phyloP scores from a whole-genome alignment of 2,329 filamentous ascomycete genomes.

The Aspergillus hiratsukae region DNA sequence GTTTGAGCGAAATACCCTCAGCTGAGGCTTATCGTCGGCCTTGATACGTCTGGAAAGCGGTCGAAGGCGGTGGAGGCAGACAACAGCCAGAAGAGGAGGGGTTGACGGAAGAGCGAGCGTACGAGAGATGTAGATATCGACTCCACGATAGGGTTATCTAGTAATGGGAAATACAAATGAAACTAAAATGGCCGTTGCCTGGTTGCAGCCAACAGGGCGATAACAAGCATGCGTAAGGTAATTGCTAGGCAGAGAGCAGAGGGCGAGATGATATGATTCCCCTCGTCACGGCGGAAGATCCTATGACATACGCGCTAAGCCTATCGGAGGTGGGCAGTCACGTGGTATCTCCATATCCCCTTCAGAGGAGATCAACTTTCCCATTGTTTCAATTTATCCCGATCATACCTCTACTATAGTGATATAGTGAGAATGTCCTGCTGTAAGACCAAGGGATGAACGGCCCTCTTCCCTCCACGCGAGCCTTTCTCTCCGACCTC shows the following conservation, averaged over 20 bases:
- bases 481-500: slow-evolving; percentile 63
- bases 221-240: not conserved
- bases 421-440: not conserved
- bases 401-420: no score
- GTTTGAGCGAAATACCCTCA: not conserved
- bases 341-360: slow-evolving; percentile 17
- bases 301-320: slow-evolving; percentile 35
- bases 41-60: not conserved
- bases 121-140: not conserved
- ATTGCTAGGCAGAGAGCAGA: not conserved
- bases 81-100: not conserved
- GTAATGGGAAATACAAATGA: slow-evolving; percentile 6
- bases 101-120: not conserved
- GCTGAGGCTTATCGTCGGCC: not conserved
- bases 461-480: slow-evolving; percentile 60
- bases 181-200: slow-evolving; percentile 13
- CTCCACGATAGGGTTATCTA: not conserved
- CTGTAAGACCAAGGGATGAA: slow-evolving; percentile 23
- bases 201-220: not conserved
- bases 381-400: no score
- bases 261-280: slow-evolving; percentile 19
- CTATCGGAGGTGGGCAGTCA: slow-evolving; percentile 28
- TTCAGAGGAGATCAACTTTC: no score
- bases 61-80: slow-evolving; percentile 7
- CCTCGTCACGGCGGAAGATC: slow-evolving; percentile 20